phyloP scores from a whole-genome alignment of 1,284 basidiomycete species.

The Inonotus hispidus region DNA sequence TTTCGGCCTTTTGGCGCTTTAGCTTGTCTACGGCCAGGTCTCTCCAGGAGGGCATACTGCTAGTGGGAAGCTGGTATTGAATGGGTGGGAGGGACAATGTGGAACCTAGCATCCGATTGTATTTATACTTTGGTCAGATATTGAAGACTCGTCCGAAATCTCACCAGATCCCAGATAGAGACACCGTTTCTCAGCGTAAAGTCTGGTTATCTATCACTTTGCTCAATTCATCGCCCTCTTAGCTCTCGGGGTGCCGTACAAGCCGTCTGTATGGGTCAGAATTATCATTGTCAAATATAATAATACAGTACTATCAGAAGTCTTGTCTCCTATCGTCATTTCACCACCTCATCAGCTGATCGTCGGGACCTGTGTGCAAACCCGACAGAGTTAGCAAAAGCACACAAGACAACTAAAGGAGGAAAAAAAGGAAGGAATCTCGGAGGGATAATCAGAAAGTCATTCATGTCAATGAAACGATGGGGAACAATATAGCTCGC shows the following conservation, averaged over 20 bases:
- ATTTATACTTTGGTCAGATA: background rate
- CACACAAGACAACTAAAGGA: background rate
- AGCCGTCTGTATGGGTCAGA: too few species aligned
- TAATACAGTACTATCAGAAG: background rate
- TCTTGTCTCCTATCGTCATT: background rate
- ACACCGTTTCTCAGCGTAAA: background rate
- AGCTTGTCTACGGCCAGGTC: constrained; percentile 47
- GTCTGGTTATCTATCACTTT: background rate
- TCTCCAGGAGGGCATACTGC: constrained; percentile 41
- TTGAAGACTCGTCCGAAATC: background rate
- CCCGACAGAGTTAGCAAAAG: background rate
- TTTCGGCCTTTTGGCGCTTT: constrained; percentile 43
- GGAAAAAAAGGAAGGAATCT: background rate
- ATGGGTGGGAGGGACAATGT: background rate
- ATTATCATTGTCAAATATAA: background rate
- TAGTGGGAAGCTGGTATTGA: background rate
- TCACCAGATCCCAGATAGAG: background rate
- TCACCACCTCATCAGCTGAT: background rate
- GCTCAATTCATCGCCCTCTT: background rate
- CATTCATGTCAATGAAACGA: constrained; percentile 20
- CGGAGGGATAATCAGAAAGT: constrained; percentile 17
- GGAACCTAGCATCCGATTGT: too few species aligned
- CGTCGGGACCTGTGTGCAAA: background rate
- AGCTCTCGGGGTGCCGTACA: too few species aligned
- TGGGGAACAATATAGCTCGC: background rate